Percentiles rank a stretch among this genome's conserved stretches.
Conservation (phyloP, 176 grass and related monocot genomes). For the Cenchrus purpureus region DNA sequence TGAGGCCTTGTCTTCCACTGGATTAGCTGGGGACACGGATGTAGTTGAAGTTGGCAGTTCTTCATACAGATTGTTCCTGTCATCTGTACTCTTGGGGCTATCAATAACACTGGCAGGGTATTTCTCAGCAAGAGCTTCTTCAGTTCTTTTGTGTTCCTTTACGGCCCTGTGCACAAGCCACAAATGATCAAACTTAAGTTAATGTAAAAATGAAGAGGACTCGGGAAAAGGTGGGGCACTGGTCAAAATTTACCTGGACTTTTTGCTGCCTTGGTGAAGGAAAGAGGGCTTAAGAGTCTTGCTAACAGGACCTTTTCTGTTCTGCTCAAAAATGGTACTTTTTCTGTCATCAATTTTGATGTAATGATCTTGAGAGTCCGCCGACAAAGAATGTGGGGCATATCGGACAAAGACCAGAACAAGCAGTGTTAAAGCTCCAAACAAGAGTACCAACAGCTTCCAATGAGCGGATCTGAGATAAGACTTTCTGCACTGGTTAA, state of each 20-base stretch:
- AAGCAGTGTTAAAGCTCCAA: constrained; percentile 54
- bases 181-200: constrained; percentile 39
- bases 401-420: constrained; percentile 55
- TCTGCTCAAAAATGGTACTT: constrained; percentile 23
- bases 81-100: constrained; percentile 48
- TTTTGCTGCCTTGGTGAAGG: constrained; percentile 58
- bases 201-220: constrained; percentile 15
- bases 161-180: constrained; percentile 55
- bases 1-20: constrained; percentile 50
- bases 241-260: constrained; percentile 66
- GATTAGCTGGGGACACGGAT: constrained; percentile 34
- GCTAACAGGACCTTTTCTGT: constrained; percentile 35
- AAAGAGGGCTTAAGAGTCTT: constrained; percentile 61
- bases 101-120: constrained; percentile 46
- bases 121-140: constrained; percentile 45
- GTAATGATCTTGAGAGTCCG: constrained; percentile 55
- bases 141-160: constrained; percentile 63
- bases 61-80: constrained; percentile 44
- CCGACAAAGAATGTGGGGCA: constrained; percentile 46
- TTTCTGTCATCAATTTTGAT: constrained; percentile 49
- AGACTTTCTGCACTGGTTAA: constrained; percentile 72
- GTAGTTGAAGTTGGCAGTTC: constrained; percentile 43
- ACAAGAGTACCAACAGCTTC: constrained; percentile 60
- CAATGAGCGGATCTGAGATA: constrained; percentile 57
- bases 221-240: not conserved